phyloP scores from a whole-genome alignment of 2,329 filamentous ascomycete species.

The Aspergillus caelatus region DNA sequence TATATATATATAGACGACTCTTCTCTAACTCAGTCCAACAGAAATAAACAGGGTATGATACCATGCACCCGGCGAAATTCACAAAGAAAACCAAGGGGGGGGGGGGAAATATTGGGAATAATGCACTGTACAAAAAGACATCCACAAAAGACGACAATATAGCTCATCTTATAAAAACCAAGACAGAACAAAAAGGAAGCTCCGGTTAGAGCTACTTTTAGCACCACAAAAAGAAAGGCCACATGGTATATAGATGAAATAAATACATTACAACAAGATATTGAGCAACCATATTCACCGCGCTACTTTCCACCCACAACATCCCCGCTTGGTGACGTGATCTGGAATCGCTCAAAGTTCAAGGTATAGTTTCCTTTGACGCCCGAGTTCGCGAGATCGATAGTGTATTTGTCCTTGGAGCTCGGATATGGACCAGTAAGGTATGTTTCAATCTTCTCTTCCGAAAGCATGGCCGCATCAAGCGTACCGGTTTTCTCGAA shows the following conservation, averaged over 20 bases:
- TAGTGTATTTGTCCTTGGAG: slow-evolving; percentile 20
- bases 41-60: neutral
- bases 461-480: slow-evolving; percentile 31
- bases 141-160: neutral
- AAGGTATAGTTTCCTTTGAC: slow-evolving; percentile 34
- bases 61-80: neutral
- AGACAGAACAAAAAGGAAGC: neutral
- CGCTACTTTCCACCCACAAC: slow-evolving; percentile 27
- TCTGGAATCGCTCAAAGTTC: slow-evolving; percentile 40
- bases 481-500: slow-evolving; percentile 38
- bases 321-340: slow-evolving; percentile 26
- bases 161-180: no score
- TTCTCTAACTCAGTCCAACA: neutral
- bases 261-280: neutral
- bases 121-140: neutral
- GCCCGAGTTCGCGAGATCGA: slow-evolving; percentile 25
- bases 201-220: neutral
- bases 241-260: neutral
- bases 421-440: slow-evolving; percentile 29
- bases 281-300: neutral
- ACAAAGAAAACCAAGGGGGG: neutral
- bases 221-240: neutral
- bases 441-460: slow-evolving; percentile 35
- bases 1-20: neutral
- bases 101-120: neutral